Percentiles rank a stretch among this genome's conserved stretches.
These are phyloP conservation scores for Priceomyces castillae DNA, from an alignment of 805 yeast genomes.

Conservation along the genomic window DNA sequence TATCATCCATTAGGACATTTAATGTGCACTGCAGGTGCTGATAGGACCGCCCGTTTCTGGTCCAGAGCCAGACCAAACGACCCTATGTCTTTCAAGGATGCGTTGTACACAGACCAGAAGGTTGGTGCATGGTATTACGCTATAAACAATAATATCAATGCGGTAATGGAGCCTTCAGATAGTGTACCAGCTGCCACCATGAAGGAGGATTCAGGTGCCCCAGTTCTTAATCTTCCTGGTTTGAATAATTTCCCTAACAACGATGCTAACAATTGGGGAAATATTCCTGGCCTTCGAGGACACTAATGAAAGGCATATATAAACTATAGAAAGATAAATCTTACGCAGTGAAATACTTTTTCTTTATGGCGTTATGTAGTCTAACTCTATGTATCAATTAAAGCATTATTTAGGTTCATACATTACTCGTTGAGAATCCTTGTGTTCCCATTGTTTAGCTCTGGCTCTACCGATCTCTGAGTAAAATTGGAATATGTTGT, in stretches of 20 bases:
- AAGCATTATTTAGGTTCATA: slow-evolving; percentile 13
- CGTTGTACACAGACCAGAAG: slow-evolving; percentile 63
- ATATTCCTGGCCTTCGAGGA: slow-evolving; percentile 18
- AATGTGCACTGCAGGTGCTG: slow-evolving; percentile 89
- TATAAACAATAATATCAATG: slow-evolving; percentile 44
- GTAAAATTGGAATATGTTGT: slow-evolving; percentile 20
- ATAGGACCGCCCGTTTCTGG: slow-evolving; percentile 92
- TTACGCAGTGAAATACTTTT: neutral
- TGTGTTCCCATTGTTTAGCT: slow-evolving; percentile 21
- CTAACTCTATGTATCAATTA: neutral
- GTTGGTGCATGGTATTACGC: slow-evolving; percentile 48
- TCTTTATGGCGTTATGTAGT: neutral
- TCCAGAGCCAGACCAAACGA: slow-evolving; percentile 89
- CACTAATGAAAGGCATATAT: slow-evolving; percentile 7
- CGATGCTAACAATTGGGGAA: slow-evolving; percentile 10
- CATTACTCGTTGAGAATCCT: slow-evolving; percentile 21
- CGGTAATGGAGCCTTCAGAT: slow-evolving; percentile 30
- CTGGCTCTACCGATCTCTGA: slow-evolving; percentile 28
- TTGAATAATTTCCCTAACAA: slow-evolving; percentile 16
- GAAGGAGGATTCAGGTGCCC: slow-evolving; percentile 5
- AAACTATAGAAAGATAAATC: neutral
- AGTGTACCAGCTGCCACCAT: neutral
- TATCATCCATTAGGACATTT: slow-evolving; percentile 95
- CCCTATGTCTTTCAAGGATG: slow-evolving; percentile 75
- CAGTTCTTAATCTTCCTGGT: slow-evolving; percentile 23